These are phyloP conservation scores for Metarhizium brunneum DNA, from an alignment of 2,329 filamentous ascomycete species.

Conservation along the genomic window DNA sequence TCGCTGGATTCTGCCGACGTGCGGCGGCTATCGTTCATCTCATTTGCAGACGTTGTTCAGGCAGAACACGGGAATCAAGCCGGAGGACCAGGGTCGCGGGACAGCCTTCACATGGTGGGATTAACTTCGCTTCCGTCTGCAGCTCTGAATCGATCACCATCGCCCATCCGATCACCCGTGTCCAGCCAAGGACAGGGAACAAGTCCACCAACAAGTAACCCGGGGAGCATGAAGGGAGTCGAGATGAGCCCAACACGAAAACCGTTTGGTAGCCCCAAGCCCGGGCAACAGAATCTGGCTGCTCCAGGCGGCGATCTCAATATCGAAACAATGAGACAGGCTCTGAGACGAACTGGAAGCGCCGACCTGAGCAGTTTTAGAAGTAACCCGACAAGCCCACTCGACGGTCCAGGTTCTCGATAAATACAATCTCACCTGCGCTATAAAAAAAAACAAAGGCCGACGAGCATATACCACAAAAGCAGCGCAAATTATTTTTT, in stretches of 20 bases:
- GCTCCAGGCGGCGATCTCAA: conserved; percentile 57
- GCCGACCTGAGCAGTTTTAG: conserved; percentile 57
- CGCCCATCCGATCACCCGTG: conserved; percentile 69
- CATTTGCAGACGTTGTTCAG: conserved; percentile 91
- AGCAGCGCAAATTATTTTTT: background rate
- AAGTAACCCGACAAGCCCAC: conserved; percentile 50
- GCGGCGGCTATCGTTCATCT: conserved; percentile 85
- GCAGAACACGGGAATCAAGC: conserved; percentile 60
- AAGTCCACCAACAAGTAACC: conserved; percentile 69
- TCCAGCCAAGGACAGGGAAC: conserved; percentile 60
- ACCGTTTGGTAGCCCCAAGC: conserved; percentile 54
- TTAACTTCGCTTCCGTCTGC: conserved; percentile 50
- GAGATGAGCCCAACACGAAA: conserved; percentile 57
- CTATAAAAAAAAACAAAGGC: too few species aligned
- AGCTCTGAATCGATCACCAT: conserved; percentile 59
- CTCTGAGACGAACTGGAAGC: conserved; percentile 74
- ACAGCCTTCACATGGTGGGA: conserved; percentile 61
- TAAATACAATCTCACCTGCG: conserved; percentile 7
- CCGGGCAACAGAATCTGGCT: conserved; percentile 38
- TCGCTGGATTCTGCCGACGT: conserved; percentile 68
- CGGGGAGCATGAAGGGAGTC: conserved; percentile 63
- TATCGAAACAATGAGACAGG: conserved; percentile 91
- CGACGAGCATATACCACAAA: too few species aligned
- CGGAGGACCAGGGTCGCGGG: conserved; percentile 44
- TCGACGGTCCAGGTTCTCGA: conserved; percentile 30